Evolutionary conservation across 2,329 filamentous ascomycete genomes (phyloP).

Genomic region (Pyrenochaeta sp.): DNA sequence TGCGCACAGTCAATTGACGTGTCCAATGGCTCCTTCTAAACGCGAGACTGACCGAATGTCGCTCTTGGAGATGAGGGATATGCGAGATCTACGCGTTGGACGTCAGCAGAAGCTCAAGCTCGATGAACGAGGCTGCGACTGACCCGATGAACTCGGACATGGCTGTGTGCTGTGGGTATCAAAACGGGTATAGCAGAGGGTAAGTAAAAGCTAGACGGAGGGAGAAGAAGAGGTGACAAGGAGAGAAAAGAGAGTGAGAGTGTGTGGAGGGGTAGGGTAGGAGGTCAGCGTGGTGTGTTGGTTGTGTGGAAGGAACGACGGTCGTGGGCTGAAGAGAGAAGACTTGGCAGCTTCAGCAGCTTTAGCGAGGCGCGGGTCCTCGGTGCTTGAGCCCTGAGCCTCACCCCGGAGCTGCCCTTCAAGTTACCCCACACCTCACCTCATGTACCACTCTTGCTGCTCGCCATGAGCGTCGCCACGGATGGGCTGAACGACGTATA

Average conservation of each 20-base stretch:
- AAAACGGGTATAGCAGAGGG: conserved; percentile 33
- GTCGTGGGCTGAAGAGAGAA: conserved; percentile 26
- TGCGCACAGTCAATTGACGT: conserved; percentile 52
- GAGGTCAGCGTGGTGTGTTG: conserved; percentile 16
- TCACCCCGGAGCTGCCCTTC: background rate
- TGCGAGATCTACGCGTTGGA: conserved; percentile 73
- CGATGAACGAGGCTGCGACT: conserved; percentile 50
- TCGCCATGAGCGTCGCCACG: conserved; percentile 36
- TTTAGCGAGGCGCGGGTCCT: conserved; percentile 21
- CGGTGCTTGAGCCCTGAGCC: conserved; percentile 18
- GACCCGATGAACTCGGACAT: conserved; percentile 71
- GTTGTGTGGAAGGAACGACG: conserved; percentile 15
- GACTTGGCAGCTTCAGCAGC: conserved; percentile 26
- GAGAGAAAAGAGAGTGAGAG: conserved; percentile 12
- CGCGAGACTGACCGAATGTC: conserved; percentile 81
- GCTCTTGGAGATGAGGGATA: conserved; percentile 96
- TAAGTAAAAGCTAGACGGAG: conserved; percentile 33
- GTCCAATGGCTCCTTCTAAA: conserved; percentile 24
- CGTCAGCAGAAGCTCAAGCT: conserved; percentile 47
- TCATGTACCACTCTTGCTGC: conserved; percentile 10
- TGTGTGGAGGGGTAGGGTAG: conserved; percentile 20
- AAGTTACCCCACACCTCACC: conserved; percentile 30
- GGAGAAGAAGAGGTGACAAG: conserved; percentile 16
- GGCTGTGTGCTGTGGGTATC: conserved; percentile 35
- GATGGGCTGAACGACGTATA: conserved; percentile 56